A percentile compares a stretch with the other conserved stretches of the same genome.
Evolutionary conservation across 2,329 filamentous ascomycete species (phyloP).

Genomic region (Pezizomycotina sp.): DNA sequence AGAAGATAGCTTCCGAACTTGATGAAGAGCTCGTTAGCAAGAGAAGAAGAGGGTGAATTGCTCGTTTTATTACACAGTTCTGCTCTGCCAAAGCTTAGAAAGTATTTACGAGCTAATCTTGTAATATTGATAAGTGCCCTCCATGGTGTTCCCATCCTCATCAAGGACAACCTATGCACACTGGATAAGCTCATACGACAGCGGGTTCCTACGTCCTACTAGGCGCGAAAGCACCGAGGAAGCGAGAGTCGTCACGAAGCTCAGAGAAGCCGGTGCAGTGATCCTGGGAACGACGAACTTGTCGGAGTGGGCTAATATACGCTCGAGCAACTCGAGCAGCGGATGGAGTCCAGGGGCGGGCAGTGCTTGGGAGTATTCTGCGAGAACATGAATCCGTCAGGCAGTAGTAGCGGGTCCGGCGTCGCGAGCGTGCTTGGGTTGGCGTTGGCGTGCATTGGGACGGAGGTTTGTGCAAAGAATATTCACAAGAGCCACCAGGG

Average conservation of each 20-base stretch:
- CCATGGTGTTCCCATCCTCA: conserved; percentile 47
- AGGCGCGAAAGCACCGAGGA: conserved; percentile 40
- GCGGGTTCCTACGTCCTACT: conserved; percentile 47
- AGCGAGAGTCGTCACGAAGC: conserved; percentile 44
- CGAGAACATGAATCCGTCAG: conserved; percentile 43
- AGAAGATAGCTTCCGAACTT: conserved; percentile 29
- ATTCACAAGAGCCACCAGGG: background rate
- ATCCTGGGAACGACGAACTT: conserved; percentile 51
- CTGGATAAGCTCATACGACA: conserved; percentile 45
- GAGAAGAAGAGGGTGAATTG: conserved; percentile 20
- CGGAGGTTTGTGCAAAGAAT: conserved; percentile 32
- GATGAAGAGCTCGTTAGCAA: conserved; percentile 26
- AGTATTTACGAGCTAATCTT: background rate
- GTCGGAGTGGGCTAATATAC: conserved; percentile 48
- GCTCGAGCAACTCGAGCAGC: conserved; percentile 40
- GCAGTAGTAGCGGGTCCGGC: conserved; percentile 45
- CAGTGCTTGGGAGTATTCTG: conserved; percentile 47
- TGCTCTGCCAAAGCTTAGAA: too few relatives aligned
- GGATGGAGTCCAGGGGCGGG: conserved; percentile 51
- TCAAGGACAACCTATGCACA: conserved; percentile 54
- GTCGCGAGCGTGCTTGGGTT: conserved; percentile 45
- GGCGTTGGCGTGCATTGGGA: conserved; percentile 42
- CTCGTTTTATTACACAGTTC: too few relatives aligned
- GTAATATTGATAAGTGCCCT: too few relatives aligned
- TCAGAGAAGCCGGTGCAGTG: conserved; percentile 44